Evolutionary conservation across 306 rosid species (phyloP).

Genomic region (Erythrophleum fordii): DNA sequence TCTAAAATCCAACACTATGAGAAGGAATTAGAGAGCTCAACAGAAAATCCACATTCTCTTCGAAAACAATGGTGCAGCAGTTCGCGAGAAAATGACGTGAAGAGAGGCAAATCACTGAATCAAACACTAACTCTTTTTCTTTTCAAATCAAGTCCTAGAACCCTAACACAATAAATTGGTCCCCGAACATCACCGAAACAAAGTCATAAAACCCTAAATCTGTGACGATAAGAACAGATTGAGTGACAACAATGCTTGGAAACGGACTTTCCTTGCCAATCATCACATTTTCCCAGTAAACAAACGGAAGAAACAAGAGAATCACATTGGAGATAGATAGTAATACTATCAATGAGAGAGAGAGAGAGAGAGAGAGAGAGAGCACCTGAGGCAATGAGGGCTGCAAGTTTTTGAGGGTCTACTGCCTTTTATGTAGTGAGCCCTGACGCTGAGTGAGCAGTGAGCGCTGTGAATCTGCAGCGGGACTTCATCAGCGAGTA

Average conservation of each 20-base stretch:
- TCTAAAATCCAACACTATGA: constrained; percentile 18
- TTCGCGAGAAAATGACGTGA: background rate
- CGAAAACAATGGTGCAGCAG: background rate
- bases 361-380: constrained; percentile 8
- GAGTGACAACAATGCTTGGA: background rate
- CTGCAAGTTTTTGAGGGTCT: background rate
- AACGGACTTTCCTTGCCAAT: background rate
- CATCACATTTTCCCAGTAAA: background rate
- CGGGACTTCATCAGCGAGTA: background rate
- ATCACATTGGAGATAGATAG: background rate
- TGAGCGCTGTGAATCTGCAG: background rate
- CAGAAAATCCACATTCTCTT: background rate
- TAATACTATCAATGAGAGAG: background rate
- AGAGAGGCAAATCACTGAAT: background rate
- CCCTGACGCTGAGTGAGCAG: background rate
- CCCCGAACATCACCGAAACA: background rate
- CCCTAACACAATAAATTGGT: background rate
- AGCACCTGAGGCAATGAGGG: constrained; percentile 32
- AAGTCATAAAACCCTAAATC: constrained; percentile 1
- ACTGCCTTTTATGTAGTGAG: background rate
- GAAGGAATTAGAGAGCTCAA: background rate
- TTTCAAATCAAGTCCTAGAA: background rate
- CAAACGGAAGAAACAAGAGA: background rate
- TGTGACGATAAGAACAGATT: background rate
- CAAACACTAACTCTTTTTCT: background rate